Evolutionary conservation across 2,329 filamentous ascomycete species (phyloP), one percentile per base, ranked within the genome.

Genomic region (Ceratocystis cubensis): DNA sequence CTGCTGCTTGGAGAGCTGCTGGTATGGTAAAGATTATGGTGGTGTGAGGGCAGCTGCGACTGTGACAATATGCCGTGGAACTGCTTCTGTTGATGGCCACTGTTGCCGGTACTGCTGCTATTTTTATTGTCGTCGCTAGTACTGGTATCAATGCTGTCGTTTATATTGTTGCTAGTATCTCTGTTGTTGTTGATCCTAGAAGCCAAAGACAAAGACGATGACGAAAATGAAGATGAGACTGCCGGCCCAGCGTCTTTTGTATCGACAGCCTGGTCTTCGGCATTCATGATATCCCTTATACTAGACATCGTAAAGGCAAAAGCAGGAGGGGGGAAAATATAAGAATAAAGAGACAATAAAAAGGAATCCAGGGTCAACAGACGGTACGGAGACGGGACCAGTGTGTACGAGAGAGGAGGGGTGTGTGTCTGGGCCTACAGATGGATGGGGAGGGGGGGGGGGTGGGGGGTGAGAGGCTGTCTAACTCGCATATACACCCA

Each of bases 251-350:
- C 20, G 44, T 69, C 67, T 63, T 61, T 68, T 67, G 65, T 65
- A 68, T 62, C 37, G 46, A 33, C 22, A 8, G 25, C 46, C 22
- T 68, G 48, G 25, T 69, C 67, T 41, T 67, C 65, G n/a, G 64
- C 45, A 50, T 69, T 69, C 63, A 66, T 69, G 64, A 69, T 69
- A 10, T 68, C 67, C 64, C 64, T 48, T 57, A 69, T 33, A 45
- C 64, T 61, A 30, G 69, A 64, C 67, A 69, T 69, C 59, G 28
- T 56, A 44, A 59, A 15, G 20, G 25, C 8, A 46, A 46, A 46
- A 63, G 5, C 30, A 33, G 30, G 6, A 33, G 30, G 6, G 37
- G 28, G n/a, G 20, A 20, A 61, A 33, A 50, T 22, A 56, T 8
- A 22, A 50, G 20, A 48, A 20, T 37, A 37, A 37, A 41, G 37